Conservation (phyloP, 768 basidiomycete genomes). For the Chalciporus sphaerocephalus region DNA sequence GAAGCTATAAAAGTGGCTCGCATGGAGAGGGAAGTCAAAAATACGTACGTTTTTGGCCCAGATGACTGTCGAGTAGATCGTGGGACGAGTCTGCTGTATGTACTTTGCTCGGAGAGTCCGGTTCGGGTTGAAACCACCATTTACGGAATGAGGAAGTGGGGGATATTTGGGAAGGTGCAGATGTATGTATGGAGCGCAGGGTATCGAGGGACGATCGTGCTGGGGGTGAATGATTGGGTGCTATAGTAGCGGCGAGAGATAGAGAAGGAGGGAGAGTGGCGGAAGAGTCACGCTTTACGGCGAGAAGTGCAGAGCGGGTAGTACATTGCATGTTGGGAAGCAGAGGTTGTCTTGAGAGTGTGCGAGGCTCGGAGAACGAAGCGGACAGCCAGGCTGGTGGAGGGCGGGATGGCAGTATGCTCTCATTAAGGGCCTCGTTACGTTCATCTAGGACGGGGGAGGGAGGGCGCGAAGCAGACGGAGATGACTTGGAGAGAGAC, state of each 20-base stretch:
- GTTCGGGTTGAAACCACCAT: constrained; percentile 54
- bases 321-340: constrained; percentile 55
- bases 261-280: constrained; percentile 11
- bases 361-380: constrained; percentile 30
- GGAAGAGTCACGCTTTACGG: constrained; percentile 29
- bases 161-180: constrained; percentile 25
- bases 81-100: constrained; percentile 42
- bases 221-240: constrained; percentile 13
- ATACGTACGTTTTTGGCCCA: constrained; percentile 60
- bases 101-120: constrained; percentile 32
- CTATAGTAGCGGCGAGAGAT: constrained; percentile 9
- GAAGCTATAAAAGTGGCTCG: neutral
- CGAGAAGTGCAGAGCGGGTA: constrained; percentile 59
- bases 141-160: constrained; percentile 23
- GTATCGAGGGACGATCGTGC: constrained; percentile 52
- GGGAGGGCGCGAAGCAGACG: constrained; percentile 27
- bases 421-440: constrained; percentile 44
- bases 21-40: neutral
- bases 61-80: constrained; percentile 38
- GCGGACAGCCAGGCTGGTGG: constrained; percentile 41
- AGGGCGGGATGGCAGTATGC: constrained; percentile 37
- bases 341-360: constrained; percentile 44
- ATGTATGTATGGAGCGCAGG: constrained; percentile 43
- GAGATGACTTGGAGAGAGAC: neutral
- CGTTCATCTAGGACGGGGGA: constrained; percentile 40